Evolutionary conservation across 31 red algal species (phyloP).

Genomic region (Asparagopsis taxiformis): DNA sequence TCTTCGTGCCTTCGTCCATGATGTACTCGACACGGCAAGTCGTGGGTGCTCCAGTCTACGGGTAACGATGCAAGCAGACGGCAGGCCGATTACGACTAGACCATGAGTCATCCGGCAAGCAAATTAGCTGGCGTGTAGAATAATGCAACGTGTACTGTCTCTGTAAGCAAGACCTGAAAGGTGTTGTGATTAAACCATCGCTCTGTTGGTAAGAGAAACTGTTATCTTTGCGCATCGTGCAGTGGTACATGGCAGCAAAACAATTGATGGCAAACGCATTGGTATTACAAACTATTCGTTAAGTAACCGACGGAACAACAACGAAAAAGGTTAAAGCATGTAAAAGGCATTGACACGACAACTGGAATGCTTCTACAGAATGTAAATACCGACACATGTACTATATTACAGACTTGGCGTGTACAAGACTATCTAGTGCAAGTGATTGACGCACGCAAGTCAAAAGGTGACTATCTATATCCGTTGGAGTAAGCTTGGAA

Average conservation of each 20-base stretch:
- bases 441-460: not conserved
- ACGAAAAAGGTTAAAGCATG: not conserved
- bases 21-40: not conserved
- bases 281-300: no score
- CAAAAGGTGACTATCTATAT: constrained; percentile 61
- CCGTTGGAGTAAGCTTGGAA: constrained; percentile 97
- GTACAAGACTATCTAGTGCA: not conserved
- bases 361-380: not conserved
- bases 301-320: not conserved
- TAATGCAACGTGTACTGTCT: no score
- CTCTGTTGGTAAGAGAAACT: no score
- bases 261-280: no score
- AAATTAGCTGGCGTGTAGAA: no score
- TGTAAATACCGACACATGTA: not conserved
- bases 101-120: no score
- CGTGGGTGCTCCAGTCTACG: not conserved
- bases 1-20: constrained; percentile 79
- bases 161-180: no score
- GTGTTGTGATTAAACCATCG: no score
- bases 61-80: no score
- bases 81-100: no score
- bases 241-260: no score
- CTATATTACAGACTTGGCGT: not conserved
- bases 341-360: not conserved
- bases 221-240: no score